Conservation (phyloP, 176 grass and related monocot genomes). For the Phoenix dactylifera region DNA sequence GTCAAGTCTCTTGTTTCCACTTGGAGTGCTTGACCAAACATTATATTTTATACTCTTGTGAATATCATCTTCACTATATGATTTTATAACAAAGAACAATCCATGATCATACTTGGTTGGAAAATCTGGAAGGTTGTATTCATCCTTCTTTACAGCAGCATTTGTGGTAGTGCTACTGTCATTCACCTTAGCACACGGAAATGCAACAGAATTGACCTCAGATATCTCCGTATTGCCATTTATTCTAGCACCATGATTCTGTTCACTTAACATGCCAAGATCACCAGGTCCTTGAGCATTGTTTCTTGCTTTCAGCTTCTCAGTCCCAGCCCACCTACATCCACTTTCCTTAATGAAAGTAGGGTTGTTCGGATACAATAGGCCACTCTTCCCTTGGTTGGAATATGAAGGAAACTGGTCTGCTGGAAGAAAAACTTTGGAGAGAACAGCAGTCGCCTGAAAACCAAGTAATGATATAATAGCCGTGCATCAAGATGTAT, state of each 20-base stretch:
- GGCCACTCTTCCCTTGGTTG: background rate
- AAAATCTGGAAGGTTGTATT: slow-evolving; percentile 21
- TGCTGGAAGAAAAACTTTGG: background rate
- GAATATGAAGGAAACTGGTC: background rate
- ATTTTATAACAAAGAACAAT: slow-evolving; percentile 23
- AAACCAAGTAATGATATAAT: no score
- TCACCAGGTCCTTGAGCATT: background rate
- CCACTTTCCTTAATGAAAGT: background rate
- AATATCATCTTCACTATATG: slow-evolving; percentile 28
- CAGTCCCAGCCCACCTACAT: background rate
- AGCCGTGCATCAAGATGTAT: no score
- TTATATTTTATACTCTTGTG: slow-evolving; percentile 30
- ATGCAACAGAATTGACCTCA: background rate
- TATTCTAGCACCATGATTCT: background rate
- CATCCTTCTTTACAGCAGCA: slow-evolving; percentile 5
- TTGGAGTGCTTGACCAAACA: slow-evolving; percentile 25
- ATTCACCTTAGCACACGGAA: background rate
- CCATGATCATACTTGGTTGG: slow-evolving; percentile 15
- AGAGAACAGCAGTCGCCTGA: background rate
- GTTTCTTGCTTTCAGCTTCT: background rate
- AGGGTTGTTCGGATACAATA: background rate
- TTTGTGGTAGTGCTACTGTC: background rate
- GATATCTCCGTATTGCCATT: no score
- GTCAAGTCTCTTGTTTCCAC: slow-evolving; percentile 29
- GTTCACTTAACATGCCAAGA: background rate